A percentile compares a stretch with the other conserved stretches of the same genome.
phyloP scores from a whole-genome alignment of 257 asterid genomes.

The Marsdenia floribunda region DNA sequence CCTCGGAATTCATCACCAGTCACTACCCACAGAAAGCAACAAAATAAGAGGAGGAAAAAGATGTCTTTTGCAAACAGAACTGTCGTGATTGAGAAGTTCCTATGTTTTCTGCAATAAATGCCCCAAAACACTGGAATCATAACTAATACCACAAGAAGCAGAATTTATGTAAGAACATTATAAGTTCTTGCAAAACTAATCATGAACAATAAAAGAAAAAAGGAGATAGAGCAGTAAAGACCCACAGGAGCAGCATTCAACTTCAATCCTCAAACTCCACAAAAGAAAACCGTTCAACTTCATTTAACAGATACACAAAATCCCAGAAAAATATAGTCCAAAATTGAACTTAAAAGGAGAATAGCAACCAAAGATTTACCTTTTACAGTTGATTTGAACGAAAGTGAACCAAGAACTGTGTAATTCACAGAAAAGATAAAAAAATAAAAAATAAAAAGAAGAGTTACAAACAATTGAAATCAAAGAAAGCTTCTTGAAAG shows the following conservation, averaged over 20 bases:
- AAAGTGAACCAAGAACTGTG: not conserved
- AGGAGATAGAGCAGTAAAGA: not conserved
- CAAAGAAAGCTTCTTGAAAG: not conserved
- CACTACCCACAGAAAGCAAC: not conserved
- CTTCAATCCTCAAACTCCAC: constrained; percentile 5
- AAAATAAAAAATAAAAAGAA: not conserved
- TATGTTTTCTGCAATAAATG: not conserved
- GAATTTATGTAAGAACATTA: not conserved
- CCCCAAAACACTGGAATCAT: not conserved
- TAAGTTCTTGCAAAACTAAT: not conserved
- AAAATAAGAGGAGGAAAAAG: not conserved
- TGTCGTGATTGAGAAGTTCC: not conserved
- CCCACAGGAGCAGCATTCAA: not conserved
- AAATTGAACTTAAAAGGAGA: not conserved
- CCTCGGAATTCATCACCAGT: not conserved
- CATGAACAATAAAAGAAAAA: not conserved
- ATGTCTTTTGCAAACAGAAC: not conserved
- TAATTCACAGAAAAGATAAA: not conserved
- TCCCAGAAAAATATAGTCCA: not conserved
- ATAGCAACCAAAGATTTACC: constrained; percentile 11
- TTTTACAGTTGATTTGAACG: not conserved
- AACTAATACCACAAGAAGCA: not conserved
- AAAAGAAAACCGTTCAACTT: not conserved
- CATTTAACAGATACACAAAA: not conserved
- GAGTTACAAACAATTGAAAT: not conserved